Evolutionary conservation across 1,284 basidiomycete genomes (phyloP), one percentile per base, ranked within the genome.

Genomic region (Boletus mariae): DNA sequence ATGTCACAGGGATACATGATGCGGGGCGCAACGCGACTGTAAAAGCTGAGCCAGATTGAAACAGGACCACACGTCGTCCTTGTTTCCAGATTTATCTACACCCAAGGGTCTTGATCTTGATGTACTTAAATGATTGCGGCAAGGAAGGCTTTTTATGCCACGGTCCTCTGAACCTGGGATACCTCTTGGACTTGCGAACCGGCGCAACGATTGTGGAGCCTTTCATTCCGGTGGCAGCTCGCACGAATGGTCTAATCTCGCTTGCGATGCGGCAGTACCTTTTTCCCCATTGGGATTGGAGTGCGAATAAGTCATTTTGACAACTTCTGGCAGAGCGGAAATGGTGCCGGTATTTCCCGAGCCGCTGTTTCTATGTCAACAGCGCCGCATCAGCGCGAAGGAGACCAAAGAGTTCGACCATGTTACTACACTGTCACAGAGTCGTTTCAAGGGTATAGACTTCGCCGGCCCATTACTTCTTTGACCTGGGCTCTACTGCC

Each of bases 1-100:
- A 49, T 3, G 5, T 12, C 10, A 8, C 29, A 5, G 52, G 12
- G 13, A 38, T 23, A 9, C 1, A 29, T 34, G 23, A 7, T 43
- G 17, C 10, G 5, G 56, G 46, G 17, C 41, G 42, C 43, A 45
- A 40, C 1, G n/a, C 38, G 6, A 38, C 23, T 32, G 40, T 57
- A 4, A 63, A 61, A 46, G 35, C 52, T 26, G 64, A 66, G 7
- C 47, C 59, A 13, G 53, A 52, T 25, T 55, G 43, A 56, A 25
- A 25, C 11, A 4, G 10, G 35, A 23, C 25, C 15, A 17, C 32
- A 37, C 5, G 37, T 35, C 29, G 29, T 26, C 31, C 8, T 41
- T 12, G n/a, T 29, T 4, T 59, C 11, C 31, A 8, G 20, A 34
- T 45, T 26, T n/a, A 37, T 48, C 28, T 20, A 6, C 25, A 17